Conservation (phyloP, 169 alveolate species). For the Fabrea salina region DNA sequence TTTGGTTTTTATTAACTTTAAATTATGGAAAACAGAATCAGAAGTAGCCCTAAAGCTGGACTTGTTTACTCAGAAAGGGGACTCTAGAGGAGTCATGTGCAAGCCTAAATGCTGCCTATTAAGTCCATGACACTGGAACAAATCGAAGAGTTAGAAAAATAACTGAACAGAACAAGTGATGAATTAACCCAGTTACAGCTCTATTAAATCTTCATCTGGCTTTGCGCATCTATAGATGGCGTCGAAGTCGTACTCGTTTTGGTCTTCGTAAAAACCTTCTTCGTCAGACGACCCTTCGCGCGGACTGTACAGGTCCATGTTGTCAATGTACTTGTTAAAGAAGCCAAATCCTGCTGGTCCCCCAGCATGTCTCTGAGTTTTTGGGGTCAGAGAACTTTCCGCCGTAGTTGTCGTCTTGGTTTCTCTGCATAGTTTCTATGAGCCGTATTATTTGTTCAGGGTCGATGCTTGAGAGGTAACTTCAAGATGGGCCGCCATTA, state of each 20-base stretch:
- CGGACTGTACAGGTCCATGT: conserved; percentile 28
- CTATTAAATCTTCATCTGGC: neutral
- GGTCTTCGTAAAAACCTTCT: neutral
- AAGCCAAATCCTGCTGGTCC: neutral
- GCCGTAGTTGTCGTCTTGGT: neutral
- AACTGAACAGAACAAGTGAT: too few species aligned
- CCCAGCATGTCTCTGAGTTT: neutral
- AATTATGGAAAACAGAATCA: conserved; percentile 2
- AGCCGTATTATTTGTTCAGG: neutral
- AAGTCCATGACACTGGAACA: conserved; percentile 73
- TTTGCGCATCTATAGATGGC: neutral
- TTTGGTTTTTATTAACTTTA: too few species aligned
- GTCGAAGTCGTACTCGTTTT: neutral
- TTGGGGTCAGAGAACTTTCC: neutral
- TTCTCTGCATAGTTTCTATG: neutral
- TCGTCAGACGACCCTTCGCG: neutral
- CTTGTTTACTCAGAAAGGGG: conserved; percentile 66
- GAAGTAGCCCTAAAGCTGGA: conserved; percentile 69
- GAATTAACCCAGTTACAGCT: neutral
- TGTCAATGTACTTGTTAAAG: neutral
- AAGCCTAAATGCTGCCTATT: conserved; percentile 77
- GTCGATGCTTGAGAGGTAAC: neutral
- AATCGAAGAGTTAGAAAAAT: conserved; percentile 72
- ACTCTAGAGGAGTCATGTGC: conserved; percentile 54
- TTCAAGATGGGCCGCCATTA: neutral